Conservation (phyloP, 1,284 basidiomycete species). For the Ceratobasidium sp. region DNA sequence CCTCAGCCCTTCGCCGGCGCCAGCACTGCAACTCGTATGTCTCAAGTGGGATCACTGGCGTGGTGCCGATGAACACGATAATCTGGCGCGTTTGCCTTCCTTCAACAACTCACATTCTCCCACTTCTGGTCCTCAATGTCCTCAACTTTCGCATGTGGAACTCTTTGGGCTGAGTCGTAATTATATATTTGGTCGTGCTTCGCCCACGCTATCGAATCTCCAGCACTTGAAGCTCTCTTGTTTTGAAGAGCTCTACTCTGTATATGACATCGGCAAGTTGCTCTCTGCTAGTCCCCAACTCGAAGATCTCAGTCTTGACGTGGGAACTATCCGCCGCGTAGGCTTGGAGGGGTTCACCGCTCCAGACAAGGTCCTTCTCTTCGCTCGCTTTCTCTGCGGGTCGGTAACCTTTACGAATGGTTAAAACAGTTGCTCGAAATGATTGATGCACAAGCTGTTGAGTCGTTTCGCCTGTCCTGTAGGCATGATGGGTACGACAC, state of each 20-base stretch:
- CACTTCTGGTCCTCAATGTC: not conserved
- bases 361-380: not conserved
- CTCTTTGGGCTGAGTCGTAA: not conserved
- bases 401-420: not conserved
- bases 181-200: not conserved
- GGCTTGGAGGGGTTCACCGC: too few species aligned
- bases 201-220: not conserved
- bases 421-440: not conserved
- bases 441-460: conserved; percentile 1
- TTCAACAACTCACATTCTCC: not conserved
- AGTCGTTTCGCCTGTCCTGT: not conserved
- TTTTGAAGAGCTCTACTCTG: not conserved
- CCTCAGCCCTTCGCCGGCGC: not conserved
- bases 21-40: not conserved
- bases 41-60: too few species aligned
- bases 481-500: too few species aligned
- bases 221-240: not conserved
- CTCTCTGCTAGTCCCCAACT: not conserved
- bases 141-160: not conserved
- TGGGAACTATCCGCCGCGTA: not conserved
- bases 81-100: not conserved
- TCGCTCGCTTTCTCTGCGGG: not conserved
- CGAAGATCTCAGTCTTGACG: not conserved
- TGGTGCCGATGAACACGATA: too few species aligned
- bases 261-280: not conserved